Base-by-base conservation (phyloP, 805 yeast species). In the Cyberlindnera amylophila region DNA sequence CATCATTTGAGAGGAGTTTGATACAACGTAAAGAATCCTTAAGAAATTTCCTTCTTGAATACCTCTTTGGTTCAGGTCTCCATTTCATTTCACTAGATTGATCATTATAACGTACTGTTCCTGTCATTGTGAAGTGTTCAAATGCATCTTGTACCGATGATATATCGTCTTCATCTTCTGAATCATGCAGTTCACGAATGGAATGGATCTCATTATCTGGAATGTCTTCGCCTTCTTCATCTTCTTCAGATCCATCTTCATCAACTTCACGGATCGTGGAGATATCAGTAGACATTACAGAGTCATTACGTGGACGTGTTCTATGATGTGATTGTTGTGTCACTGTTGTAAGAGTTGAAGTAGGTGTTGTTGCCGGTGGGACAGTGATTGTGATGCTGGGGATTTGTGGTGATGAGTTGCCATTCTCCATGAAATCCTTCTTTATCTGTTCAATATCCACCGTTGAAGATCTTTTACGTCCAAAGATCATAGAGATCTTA, bases 21-120 rank as follows among this genome's bases (percentile, higher is more conserved):
- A 79, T 74, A 49, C 86, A 79, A 36, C 82, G 69, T 27, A 79
- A 55, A 14, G 81, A 71, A 54, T 78, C 78, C 35, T 74, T 67
- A 33, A 73, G 64, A 46, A 64, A 66, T 45, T 72, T 74, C 24
- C 70, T 61, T 36, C 65, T 58, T 3, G 70, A 52, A 19, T 58
- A 52, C 16, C 53, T 44, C 44, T 68, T 70, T 12, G 62, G 63
- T 10, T 59, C 53, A 2, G 83, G 84, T 6, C 51, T 55, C 83
- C 84, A 79, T 51, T 77, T 52, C 15, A 39, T 40, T 47, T 47
- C 4, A 14, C 17, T 15, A 41, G 18, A 23, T 13, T 7, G 39
- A 24, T 3, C 36, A 18, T 7, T 23, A 13, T 27, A 21, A 21
- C 9, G 30, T 8, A 27, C n/a, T 8, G 30, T 27, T 11, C 30